These are phyloP conservation scores for Flaveria trinervia DNA, from an alignment of 129 eudicot species.

Conservation along the genomic window DNA sequence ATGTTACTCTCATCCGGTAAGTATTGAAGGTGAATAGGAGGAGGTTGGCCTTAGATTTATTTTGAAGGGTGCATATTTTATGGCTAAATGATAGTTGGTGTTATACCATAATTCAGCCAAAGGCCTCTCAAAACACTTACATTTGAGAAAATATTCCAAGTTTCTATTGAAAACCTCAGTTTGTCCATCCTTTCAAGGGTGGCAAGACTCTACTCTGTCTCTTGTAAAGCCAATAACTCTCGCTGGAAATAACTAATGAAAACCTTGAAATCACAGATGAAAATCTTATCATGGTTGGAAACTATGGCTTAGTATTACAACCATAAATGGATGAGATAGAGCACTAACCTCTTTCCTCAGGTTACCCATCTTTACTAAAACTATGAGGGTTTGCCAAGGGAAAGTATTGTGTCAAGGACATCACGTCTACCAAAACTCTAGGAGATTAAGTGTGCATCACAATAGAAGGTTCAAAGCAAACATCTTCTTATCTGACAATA, in stretches of 20 bases:
- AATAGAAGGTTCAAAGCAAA: too few species aligned
- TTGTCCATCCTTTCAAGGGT: neutral
- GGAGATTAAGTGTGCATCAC: too few species aligned
- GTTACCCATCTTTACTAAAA: neutral
- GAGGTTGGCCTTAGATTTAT: neutral
- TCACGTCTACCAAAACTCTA: too few species aligned
- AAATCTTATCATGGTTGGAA: neutral
- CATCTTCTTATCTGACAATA: too few species aligned
- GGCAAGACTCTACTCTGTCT: neutral
- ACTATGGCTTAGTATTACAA: neutral
- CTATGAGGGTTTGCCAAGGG: too few species aligned
- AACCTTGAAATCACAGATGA: neutral
- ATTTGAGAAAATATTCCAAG: neutral
- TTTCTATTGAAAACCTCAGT: neutral
- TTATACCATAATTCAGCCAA: conserved; percentile 4
- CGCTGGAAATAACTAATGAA: neutral
- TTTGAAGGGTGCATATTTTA: neutral
- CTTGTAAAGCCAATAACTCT: neutral
- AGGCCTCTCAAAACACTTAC: neutral
- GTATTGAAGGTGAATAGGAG: neutral
- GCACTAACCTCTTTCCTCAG: neutral
- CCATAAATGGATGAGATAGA: conserved; percentile 6
- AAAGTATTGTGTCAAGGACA: too few species aligned
- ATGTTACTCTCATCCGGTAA: neutral
- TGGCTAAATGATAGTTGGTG: neutral